These are phyloP conservation scores for Helianthus annuus DNA, from an alignment of 129 eudicot genomes.

Conservation along the genomic window DNA sequence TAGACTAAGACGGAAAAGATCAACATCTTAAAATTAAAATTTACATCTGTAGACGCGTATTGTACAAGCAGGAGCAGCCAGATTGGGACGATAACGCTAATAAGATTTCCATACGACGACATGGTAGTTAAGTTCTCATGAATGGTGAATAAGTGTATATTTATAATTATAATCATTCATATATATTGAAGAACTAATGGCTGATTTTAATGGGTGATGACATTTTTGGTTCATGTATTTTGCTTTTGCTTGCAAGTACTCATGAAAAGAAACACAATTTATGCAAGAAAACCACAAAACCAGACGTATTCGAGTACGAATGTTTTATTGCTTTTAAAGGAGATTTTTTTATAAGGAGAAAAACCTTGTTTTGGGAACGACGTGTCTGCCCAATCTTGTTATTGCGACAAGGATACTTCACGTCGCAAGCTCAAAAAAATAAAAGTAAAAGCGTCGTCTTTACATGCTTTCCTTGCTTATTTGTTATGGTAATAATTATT, in stretches of 20 bases:
- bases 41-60: conserved; percentile 44
- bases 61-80: conserved; percentile 26
- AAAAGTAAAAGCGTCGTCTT: no score
- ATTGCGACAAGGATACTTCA: no score
- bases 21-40: background rate
- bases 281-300: background rate
- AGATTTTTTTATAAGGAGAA: no score
- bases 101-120: conserved; percentile 9
- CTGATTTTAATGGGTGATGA: background rate
- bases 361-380: no score
- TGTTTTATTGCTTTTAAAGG: background rate
- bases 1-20: background rate
- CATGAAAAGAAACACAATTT: background rate
- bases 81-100: conserved; percentile 23
- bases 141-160: background rate
- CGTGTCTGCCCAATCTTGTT: no score
- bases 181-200: background rate
- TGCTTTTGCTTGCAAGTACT: conserved; percentile 10
- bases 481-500: no score
- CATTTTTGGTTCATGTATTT: background rate
- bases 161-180: background rate
- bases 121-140: background rate
- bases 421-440: no score
- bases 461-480: no score
- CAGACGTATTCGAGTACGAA: no score